These are phyloP conservation scores for Durusdinium trenchii DNA, from an alignment of 73 alveolate species.

Conservation along the genomic window DNA sequence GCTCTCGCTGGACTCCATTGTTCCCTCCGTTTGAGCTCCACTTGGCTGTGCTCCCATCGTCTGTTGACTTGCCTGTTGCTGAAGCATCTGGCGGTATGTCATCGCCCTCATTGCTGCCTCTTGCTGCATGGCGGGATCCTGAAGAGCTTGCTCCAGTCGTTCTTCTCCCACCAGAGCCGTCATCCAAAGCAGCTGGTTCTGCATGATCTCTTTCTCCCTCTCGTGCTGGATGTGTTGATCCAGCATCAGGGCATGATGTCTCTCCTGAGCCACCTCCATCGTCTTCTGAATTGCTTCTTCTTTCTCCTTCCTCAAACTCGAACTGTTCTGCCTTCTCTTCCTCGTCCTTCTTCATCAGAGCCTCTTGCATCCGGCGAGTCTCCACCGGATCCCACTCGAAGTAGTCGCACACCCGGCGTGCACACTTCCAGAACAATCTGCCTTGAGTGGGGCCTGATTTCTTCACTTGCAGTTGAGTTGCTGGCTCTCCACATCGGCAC, in stretches of 20 bases:
- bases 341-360: background rate
- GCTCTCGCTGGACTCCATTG: background rate
- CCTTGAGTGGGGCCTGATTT: conserved; percentile 15
- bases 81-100: background rate
- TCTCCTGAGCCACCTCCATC: background rate
- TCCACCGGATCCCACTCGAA: conserved; percentile 28
- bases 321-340: background rate
- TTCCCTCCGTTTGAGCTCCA: background rate
- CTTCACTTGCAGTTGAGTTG: background rate
- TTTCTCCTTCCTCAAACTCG: too few species aligned
- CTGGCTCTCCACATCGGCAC: background rate
- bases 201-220: background rate
- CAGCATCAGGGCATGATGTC: background rate
- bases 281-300: background rate
- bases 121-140: background rate
- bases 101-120: background rate
- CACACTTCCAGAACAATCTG: background rate
- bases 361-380: background rate
- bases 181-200: background rate
- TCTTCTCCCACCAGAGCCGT: background rate
- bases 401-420: background rate
- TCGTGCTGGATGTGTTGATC: background rate
- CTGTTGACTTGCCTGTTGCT: too few species aligned
- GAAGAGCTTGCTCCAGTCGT: background rate
- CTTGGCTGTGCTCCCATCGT: background rate